phyloP scores from a whole-genome alignment of 331 rosid species.

The Dryas integrifolia region DNA sequence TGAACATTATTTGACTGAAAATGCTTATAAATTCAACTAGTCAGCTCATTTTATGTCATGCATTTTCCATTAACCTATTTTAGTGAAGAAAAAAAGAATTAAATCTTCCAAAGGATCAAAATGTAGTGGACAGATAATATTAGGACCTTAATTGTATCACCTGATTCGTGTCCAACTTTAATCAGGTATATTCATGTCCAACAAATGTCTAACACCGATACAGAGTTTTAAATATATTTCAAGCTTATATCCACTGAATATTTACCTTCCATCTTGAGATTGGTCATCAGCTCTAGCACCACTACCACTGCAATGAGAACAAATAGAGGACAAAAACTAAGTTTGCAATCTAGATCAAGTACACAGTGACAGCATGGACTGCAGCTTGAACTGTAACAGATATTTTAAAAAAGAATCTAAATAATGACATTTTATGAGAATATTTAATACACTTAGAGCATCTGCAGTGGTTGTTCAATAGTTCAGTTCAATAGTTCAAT shows the following conservation, averaged over 20 bases:
- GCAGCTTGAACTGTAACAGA: neutral
- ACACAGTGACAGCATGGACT: neutral
- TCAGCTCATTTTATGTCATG: neutral
- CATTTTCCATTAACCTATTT: neutral
- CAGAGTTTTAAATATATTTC: neutral
- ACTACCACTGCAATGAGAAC: constrained; percentile 55
- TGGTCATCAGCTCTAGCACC: constrained; percentile 67
- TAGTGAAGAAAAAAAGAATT: neutral
- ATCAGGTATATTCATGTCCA: neutral
- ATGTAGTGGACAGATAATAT: neutral
- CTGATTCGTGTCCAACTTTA: neutral
- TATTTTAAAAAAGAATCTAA: neutral
- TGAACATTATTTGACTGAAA: neutral
- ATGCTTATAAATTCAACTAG: neutral
- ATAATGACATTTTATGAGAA: neutral
- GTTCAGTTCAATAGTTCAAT: too few species aligned
- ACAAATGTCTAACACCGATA: neutral
- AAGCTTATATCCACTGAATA: constrained; percentile 12
- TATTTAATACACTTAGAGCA: neutral
- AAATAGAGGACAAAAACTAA: neutral
- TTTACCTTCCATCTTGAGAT: constrained; percentile 81
- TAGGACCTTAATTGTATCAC: constrained; percentile 2
- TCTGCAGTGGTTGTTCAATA: too few species aligned
- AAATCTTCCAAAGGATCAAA: neutral
- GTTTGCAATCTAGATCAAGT: neutral